Evolutionary conservation across 164 flowering plant genomes (phyloP).

Genomic region (Vitis riparia): DNA sequence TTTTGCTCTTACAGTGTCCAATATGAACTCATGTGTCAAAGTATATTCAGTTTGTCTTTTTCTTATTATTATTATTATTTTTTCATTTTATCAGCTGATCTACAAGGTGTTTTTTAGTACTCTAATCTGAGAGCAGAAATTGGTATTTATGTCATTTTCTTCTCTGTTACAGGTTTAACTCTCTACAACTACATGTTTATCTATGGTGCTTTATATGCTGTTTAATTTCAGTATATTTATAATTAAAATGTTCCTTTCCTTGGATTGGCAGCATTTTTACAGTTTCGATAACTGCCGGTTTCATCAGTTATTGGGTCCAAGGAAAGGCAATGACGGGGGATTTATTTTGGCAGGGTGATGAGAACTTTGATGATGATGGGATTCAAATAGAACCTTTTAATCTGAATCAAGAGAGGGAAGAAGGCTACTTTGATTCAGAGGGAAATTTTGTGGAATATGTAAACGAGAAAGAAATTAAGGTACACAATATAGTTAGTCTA

Average conservation of each 20-base stretch:
- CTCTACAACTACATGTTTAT: too few relatives aligned
- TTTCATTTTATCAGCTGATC: too few relatives aligned
- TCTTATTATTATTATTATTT: too few relatives aligned
- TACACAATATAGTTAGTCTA: conserved; percentile 14
- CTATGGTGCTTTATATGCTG: background rate
- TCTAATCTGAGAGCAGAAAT: too few relatives aligned
- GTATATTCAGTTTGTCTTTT: too few relatives aligned
- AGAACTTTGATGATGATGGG: conserved; percentile 69
- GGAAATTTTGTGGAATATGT: conserved; percentile 90
- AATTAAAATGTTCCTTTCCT: background rate
- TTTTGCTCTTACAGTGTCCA: too few relatives aligned
- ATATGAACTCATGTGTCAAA: too few relatives aligned
- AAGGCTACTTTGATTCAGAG: conserved; percentile 84
- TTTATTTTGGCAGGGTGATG: conserved; percentile 64
- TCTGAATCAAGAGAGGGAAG: conserved; percentile 83
- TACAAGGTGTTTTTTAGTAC: too few relatives aligned
- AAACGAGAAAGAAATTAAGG: conserved; percentile 65
- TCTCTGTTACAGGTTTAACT: too few relatives aligned
- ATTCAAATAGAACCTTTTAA: conserved; percentile 84
- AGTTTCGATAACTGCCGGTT: conserved; percentile 19
- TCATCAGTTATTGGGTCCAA: conserved; percentile 16
- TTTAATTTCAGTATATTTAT: background rate
- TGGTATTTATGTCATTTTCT: too few relatives aligned
- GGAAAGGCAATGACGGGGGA: conserved; percentile 16
- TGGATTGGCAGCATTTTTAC: conserved; percentile 12